Conservation (phyloP, 139 green algal genomes). For the Asterochloris erici region DNA sequence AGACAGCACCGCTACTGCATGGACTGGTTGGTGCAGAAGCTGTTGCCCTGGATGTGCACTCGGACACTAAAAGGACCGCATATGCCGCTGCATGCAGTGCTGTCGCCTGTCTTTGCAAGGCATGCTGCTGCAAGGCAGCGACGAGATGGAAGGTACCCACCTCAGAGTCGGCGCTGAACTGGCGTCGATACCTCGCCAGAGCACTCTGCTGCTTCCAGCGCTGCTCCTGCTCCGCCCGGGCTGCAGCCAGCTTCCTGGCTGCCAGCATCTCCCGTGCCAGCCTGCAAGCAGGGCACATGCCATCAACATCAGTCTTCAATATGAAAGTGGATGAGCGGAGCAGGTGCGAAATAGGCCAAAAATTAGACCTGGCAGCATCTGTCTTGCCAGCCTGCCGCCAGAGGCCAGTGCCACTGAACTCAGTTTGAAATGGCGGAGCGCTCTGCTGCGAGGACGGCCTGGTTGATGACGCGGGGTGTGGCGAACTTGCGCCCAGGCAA, state of each 20-base stretch:
- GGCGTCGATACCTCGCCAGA: background rate
- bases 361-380: background rate
- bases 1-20: no score
- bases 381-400: background rate
- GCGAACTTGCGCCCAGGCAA: no score
- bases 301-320: background rate
- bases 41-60: no score
- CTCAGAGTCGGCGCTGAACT: constrained; percentile 6
- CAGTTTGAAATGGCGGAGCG: background rate
- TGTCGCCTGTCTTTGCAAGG: no score
- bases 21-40: no score
- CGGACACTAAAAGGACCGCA: no score
- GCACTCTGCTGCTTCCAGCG: background rate
- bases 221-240: background rate
- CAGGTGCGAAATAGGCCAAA: background rate
- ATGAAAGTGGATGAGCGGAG: background rate
- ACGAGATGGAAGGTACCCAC: background rate
- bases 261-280: constrained; percentile 6
- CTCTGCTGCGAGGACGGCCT: no score
- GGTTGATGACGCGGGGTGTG: no score
- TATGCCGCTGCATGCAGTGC: no score
- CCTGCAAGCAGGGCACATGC: background rate
- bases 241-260: constrained; percentile 3
- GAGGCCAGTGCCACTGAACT: background rate
- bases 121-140: background rate